Base-by-base conservation (phyloP, 169 alveolate genomes). In the Babesia microti region DNA sequence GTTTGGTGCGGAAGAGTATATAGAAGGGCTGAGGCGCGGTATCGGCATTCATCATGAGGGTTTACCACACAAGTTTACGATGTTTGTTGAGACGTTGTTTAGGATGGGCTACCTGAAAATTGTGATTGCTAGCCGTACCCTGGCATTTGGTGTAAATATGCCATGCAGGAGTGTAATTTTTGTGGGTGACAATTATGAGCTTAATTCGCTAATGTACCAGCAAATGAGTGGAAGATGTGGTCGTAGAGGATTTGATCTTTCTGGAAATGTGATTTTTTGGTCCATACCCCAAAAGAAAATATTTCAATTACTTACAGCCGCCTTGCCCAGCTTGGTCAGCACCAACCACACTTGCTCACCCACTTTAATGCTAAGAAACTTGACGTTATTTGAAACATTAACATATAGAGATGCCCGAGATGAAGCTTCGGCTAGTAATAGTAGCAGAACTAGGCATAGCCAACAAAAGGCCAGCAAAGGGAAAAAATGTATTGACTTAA, bases 171-270 rank as follows among this genome's bases (percentile, higher is more conserved):
- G 89, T 15, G 81, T 81, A 19, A 79, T 85, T 26, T 87, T 87
- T 49, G 60, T 84, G 44, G 89, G 91, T 21, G 89, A 83, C 51
- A 71, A 83, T 35, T 54, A 69, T 36, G 83, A 80, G 50, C 65
- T 86, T 44, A 83, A 79, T 41, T 86, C 94, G 27, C 63, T 87
- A 36, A 75, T 89, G 87, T 89, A 65, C 79, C 72, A 87, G 46
- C 96, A 89, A 59, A 83, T 86, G 68, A 75, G 87, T 14, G 96
- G 96, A 18, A 87, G 96, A 15, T 88, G 92, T 0, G 94, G 94
- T 4, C 56, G 96, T 35, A 82, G 96, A 41, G 94, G 96, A 17
- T 89, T 79, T 60, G 96, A 89, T 67, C 59, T 84, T 29, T 76
- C 78, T 47, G 96, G 96, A 4, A 79, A 84, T 43, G 86, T 89